These are phyloP conservation scores for Porogramme epimiltina DNA, from an alignment of 1,284 basidiomycete genomes.

Conservation along the genomic window DNA sequence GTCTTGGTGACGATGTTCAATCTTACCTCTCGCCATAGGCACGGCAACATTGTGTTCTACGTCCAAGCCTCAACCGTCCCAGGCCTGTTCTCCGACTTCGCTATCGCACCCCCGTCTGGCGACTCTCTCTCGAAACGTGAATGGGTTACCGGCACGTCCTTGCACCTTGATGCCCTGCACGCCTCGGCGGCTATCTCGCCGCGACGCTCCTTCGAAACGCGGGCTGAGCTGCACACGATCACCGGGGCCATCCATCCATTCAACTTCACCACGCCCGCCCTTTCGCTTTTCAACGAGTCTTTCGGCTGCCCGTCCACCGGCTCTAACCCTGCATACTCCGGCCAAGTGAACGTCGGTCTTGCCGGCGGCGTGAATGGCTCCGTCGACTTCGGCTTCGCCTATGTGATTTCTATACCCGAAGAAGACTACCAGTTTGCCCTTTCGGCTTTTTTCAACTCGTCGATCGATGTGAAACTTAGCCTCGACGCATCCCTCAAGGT, in stretches of 20 bases:
- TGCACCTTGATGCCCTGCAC: background rate
- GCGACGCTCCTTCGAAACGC: background rate
- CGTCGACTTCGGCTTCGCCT: background rate
- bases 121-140: background rate
- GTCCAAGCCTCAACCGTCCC: background rate
- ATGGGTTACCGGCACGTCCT: background rate
- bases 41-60: background rate
- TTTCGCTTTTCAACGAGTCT: background rate
- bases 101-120: background rate
- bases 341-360: background rate
- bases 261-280: background rate
- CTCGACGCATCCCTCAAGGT: background rate
- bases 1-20: background rate
- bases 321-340: background rate
- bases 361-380: background rate
- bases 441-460: background rate
- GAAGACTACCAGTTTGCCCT: background rate
- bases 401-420: background rate
- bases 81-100: background rate
- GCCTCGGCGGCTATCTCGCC: background rate
- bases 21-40: background rate
- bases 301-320: conserved; percentile 4
- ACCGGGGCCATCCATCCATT: background rate
- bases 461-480: background rate
- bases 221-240: background rate